Evolutionary conservation across 768 basidiomycete genomes (phyloP).

Genomic region (Termitomyces sp.): DNA sequence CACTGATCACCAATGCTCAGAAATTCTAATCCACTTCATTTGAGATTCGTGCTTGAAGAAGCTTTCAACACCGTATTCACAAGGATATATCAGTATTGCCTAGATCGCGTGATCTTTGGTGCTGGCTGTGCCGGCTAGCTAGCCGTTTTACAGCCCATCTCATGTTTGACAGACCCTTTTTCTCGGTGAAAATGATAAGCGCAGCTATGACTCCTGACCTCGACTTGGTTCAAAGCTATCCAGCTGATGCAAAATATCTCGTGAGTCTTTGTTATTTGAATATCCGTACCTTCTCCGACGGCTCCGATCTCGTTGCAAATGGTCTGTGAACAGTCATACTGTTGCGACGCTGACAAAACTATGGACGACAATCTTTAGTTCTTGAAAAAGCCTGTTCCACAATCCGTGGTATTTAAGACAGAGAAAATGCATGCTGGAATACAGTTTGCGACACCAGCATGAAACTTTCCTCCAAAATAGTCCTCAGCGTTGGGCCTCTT

Average conservation of each 20-base stretch:
- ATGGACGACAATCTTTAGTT: neutral
- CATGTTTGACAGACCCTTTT: neutral
- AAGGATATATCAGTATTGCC: no score
- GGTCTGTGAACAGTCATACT: neutral
- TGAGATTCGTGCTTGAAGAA: no score
- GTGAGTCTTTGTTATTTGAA: neutral
- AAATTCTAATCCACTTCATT: no score
- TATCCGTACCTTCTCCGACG: slow-evolving; percentile 6
- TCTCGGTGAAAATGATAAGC: slow-evolving; percentile 2
- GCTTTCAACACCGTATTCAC: no score
- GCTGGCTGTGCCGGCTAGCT: neutral
- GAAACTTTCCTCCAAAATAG: slow-evolving; percentile 2
- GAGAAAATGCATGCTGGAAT: neutral
- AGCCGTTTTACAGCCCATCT: neutral
- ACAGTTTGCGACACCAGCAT: neutral
- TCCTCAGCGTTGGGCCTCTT: slow-evolving; percentile 7
- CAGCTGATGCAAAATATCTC: neutral
- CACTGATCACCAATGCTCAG: no score
- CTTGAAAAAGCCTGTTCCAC: slow-evolving; percentile 4
- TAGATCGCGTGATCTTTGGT: no score
- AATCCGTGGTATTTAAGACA: neutral
- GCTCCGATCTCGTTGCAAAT: neutral
- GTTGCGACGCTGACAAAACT: neutral
- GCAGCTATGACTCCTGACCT: neutral
- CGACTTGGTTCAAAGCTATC: slow-evolving; percentile 2